Percentiles rank a stretch among this genome's conserved stretches.
phyloP scores from a whole-genome alignment of 2,329 filamentous ascomycete genomes.

The Penicillium oxalicum region DNA sequence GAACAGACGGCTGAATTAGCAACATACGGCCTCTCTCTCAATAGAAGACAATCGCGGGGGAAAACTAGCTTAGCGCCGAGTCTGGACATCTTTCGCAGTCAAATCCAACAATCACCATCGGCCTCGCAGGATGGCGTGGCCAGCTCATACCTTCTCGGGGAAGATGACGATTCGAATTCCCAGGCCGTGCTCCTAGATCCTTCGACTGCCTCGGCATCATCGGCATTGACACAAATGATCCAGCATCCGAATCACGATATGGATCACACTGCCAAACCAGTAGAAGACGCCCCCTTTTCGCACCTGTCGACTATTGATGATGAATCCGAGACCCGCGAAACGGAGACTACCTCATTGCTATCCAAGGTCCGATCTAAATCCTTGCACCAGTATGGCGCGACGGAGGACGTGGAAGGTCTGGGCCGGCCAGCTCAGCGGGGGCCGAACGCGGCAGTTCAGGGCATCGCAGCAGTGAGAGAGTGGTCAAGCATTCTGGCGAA shows the following conservation, averaged over 20 bases:
- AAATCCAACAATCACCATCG: constrained; percentile 3
- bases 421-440: constrained; percentile 7
- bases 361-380: constrained; percentile 25
- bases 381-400: constrained; percentile 26
- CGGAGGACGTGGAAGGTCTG: constrained; percentile 30
- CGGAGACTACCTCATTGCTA: constrained; percentile 35
- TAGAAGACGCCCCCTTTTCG: constrained; percentile 14
- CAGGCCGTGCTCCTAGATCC: constrained; percentile 12
- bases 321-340: constrained; percentile 24
- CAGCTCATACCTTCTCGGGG: constrained; percentile 11
- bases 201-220: constrained; percentile 36
- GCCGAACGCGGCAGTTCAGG: constrained; percentile 10
- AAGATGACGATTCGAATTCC: constrained; percentile 11
- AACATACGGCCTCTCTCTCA: constrained; percentile 64
- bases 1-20: constrained; percentile 84
- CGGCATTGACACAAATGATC: constrained; percentile 48
- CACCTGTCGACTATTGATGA: constrained; percentile 14
- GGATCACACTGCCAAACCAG: constrained; percentile 14
- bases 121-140: constrained; percentile 13
- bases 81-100: constrained; percentile 26
- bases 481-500: constrained; percentile 42
- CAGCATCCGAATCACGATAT: constrained; percentile 34
- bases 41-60: constrained; percentile 24
- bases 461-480: constrained; percentile 16
- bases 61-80: constrained; percentile 24